Conservation (phyloP, 148 eudicot species). For the Chenopodium formosanum region DNA sequence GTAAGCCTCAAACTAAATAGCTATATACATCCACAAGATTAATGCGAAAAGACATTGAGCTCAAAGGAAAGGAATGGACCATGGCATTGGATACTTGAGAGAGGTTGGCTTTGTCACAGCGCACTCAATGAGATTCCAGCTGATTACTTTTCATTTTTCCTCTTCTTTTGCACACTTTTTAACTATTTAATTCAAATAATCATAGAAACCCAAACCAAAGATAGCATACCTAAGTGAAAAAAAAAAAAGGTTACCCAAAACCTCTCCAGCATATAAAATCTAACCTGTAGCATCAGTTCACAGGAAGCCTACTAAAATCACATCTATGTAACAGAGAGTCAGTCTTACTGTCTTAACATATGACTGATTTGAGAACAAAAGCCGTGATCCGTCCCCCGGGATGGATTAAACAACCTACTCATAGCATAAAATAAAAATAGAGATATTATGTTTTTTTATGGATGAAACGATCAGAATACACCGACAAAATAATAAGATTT, state of each 20-base stretch:
- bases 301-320: not conserved
- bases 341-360: not conserved
- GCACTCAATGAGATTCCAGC: conserved; percentile 23
- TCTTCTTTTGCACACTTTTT: not conserved
- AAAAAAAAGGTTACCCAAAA: not conserved
- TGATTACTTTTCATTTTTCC: conserved; percentile 3
- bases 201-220: not conserved
- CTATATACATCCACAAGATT: conserved; percentile 10
- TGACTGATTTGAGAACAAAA: too few species aligned
- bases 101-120: conserved; percentile 23
- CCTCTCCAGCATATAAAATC: not conserved
- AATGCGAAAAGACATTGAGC: conserved; percentile 1
- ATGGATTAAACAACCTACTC: too few species aligned
- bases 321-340: not conserved
- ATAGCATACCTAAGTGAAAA: not conserved
- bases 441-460: not conserved
- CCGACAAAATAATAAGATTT: not conserved
- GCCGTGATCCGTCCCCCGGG: not conserved
- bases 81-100: conserved; percentile 22
- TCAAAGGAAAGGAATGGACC: conserved; percentile 6
- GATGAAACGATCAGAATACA: not conserved
- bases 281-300: not conserved
- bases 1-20: not conserved
- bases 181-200: not conserved
- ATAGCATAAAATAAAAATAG: too few species aligned